These are phyloP conservation scores for Termitomyces sp. DNA, from an alignment of 768 basidiomycete genomes.

Conservation along the genomic window DNA sequence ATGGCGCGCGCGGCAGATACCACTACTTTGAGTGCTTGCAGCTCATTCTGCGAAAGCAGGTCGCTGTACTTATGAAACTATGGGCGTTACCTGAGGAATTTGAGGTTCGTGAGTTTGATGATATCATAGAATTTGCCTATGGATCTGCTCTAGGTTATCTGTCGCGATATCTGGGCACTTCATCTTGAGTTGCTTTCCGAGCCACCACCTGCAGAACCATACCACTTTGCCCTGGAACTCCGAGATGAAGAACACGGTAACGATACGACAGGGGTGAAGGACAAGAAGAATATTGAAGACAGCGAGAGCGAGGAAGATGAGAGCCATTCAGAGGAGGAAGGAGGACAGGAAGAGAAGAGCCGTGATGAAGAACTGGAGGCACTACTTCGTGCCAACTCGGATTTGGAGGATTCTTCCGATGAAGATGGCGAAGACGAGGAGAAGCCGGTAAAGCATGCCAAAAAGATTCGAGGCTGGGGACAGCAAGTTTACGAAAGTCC, in stretches of 20 bases:
- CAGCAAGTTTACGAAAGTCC: slow-evolving; percentile 30
- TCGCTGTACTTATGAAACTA: slow-evolving; percentile 46
- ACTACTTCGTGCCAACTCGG: slow-evolving; percentile 38
- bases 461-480: slow-evolving; percentile 13
- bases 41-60: slow-evolving; percentile 72
- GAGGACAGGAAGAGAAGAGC: slow-evolving; percentile 1
- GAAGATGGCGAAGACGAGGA: slow-evolving; percentile 8
- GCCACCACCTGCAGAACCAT: slow-evolving; percentile 58
- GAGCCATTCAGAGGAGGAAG: background rate
- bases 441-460: slow-evolving; percentile 8
- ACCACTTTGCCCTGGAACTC: slow-evolving; percentile 34
- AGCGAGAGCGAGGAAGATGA: slow-evolving; percentile 9
- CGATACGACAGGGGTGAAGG: background rate
- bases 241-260: slow-evolving; percentile 7
- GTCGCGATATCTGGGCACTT: slow-evolving; percentile 77
- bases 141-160: slow-evolving; percentile 44
- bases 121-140: background rate
- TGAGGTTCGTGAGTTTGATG: slow-evolving; percentile 44
- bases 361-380: slow-evolving; percentile 33
- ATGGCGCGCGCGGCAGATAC: slow-evolving; percentile 71
- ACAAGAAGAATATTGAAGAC: slow-evolving; percentile 9
- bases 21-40: slow-evolving; percentile 85
- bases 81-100: slow-evolving; percentile 80
- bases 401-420: slow-evolving; percentile 29
- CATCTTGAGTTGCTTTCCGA: slow-evolving; percentile 58